These are phyloP conservation scores for Penicillium antarcticum DNA, from an alignment of 495 filamentous ascomycete genomes.

Conservation along the genomic window DNA sequence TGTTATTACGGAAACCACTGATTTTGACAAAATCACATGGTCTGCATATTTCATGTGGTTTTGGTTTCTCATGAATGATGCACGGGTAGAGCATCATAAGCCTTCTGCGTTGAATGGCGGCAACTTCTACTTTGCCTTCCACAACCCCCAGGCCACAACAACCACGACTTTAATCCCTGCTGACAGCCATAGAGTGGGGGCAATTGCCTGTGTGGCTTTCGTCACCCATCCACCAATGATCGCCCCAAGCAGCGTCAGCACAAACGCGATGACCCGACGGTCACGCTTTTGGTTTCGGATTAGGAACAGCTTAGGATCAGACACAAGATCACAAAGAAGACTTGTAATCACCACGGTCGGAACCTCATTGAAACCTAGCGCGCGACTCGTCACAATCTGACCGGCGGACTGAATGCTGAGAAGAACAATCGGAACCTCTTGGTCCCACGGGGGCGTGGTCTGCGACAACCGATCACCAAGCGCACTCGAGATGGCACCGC, in stretches of 20 bases:
- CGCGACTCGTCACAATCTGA: conserved; percentile 61
- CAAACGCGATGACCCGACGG: conserved; percentile 51
- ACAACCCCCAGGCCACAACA: conserved; percentile 35
- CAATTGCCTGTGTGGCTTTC: conserved; percentile 46
- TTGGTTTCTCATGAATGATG: too few relatives aligned
- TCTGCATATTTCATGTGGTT: too few relatives aligned
- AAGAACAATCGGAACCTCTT: conserved; percentile 52
- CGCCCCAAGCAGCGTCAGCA: conserved; percentile 55
- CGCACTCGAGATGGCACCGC: conserved; percentile 35
- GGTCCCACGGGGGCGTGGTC: conserved; percentile 15
- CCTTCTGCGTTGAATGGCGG: too few relatives aligned
- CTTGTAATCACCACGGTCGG: conserved; percentile 70
- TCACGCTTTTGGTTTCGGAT: conserved; percentile 61
- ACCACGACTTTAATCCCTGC: conserved; percentile 50
- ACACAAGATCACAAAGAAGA: conserved; percentile 61
- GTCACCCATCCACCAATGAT: conserved; percentile 63
- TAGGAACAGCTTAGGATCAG: conserved; percentile 52
- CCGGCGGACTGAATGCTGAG: conserved; percentile 67
- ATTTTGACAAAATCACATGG: too few relatives aligned
- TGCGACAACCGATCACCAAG: conserved; percentile 8
- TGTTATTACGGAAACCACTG: too few relatives aligned
- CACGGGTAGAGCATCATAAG: too few relatives aligned
- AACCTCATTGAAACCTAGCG: conserved; percentile 63
- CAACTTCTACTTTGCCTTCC: conserved; percentile 18
- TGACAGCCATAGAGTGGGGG: conserved; percentile 51